Conservation (phyloP, 805 yeast species). For the Metschnikowia cubensis region DNA sequence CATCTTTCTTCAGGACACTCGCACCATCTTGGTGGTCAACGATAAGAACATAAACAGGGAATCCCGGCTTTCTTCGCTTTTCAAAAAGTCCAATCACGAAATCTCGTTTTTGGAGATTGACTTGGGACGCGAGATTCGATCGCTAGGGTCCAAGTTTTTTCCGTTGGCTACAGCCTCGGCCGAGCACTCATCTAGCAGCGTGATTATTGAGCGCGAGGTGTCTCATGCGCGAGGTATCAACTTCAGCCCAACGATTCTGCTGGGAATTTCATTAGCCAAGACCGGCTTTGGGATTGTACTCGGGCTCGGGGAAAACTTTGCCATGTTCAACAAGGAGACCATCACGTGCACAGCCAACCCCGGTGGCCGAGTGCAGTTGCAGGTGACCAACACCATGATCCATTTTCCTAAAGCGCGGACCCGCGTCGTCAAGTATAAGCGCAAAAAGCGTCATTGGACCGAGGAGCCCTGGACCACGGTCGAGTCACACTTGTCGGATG, state of each 20-base stretch:
- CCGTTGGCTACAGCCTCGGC: constrained; percentile 14
- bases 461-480: constrained; percentile 11
- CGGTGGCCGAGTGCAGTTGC: constrained; percentile 17
- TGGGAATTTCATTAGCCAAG: constrained; percentile 4
- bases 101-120: constrained; percentile 11
- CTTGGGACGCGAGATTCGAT: constrained; percentile 9
- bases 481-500: constrained; percentile 8
- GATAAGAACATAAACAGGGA: constrained; percentile 5
- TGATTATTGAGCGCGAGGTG: constrained; percentile 11
- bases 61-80: not conserved
- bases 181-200: constrained; percentile 7
- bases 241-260: constrained; percentile 7
- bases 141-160: constrained; percentile 10
- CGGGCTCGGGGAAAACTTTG: constrained; percentile 5
- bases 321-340: constrained; percentile 10
- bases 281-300: constrained; percentile 6
- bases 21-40: constrained; percentile 8
- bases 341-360: constrained; percentile 15
- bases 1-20: constrained; percentile 10
- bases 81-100: not conserved
- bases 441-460: constrained; percentile 1
- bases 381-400: constrained; percentile 16
- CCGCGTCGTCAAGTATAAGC: constrained; percentile 6
- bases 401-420: constrained; percentile 15
- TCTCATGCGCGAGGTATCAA: constrained; percentile 2